Percentiles rank a stretch among this genome's conserved stretches.
These are phyloP conservation scores for Chaetomium olivaceum DNA, from an alignment of 2,329 filamentous ascomycete species.

Conservation along the genomic window DNA sequence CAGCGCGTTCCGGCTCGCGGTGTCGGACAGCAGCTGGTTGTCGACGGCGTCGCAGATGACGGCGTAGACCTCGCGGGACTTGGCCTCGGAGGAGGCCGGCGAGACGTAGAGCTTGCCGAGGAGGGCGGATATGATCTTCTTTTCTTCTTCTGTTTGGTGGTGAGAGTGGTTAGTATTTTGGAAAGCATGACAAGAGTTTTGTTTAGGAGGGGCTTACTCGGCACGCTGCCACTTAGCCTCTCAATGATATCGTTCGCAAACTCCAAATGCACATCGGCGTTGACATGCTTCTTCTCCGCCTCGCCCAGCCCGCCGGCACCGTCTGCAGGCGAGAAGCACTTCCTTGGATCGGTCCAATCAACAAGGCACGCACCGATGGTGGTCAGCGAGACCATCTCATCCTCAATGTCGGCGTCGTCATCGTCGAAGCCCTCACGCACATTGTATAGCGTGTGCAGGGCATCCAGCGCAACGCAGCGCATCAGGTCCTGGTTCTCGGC, in stretches of 20 bases:
- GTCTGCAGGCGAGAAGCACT: conserved; percentile 55
- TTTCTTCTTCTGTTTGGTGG: conserved; percentile 68
- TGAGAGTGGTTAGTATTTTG: conserved; percentile 13
- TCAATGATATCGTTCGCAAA: conserved; percentile 78
- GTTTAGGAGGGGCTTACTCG: conserved; percentile 55
- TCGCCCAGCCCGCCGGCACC: conserved; percentile 46
- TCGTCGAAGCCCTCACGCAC: conserved; percentile 71
- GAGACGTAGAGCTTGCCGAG: conserved; percentile 82
- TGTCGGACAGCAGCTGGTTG: conserved; percentile 59
- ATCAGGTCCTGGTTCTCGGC: conserved; percentile 81
- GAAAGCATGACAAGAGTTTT: not conserved
- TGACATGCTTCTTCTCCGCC: conserved; percentile 62
- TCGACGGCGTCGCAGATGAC: conserved; percentile 64
- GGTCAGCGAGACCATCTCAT: conserved; percentile 76
- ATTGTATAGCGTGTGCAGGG: conserved; percentile 73
- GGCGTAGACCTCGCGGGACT: conserved; percentile 58
- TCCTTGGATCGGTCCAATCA: conserved; percentile 94
- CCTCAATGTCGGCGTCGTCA: conserved; percentile 72
- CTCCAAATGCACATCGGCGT: conserved; percentile 77
- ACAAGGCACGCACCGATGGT: conserved; percentile 80
- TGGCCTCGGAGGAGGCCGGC: conserved; percentile 61
- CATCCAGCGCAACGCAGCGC: conserved; percentile 70
- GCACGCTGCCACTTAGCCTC: conserved; percentile 65
- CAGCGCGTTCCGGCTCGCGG: conserved; percentile 62
- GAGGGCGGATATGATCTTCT: conserved; percentile 75